Conservation (phyloP, 2,329 filamentous ascomycete genomes). For the Daldinia sp. region DNA sequence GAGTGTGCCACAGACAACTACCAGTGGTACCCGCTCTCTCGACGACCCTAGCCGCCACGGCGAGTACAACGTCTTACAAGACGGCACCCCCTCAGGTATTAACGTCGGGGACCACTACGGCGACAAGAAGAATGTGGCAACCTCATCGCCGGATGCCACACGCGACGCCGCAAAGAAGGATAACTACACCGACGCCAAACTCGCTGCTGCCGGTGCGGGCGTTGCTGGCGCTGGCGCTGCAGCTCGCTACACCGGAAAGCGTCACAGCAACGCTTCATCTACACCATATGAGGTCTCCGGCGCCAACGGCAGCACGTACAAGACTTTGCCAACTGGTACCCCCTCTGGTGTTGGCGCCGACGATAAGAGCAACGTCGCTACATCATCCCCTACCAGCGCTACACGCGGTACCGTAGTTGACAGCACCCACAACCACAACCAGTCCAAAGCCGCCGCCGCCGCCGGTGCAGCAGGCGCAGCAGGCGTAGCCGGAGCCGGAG, state of each 20-base stretch:
- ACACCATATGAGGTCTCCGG: background rate
- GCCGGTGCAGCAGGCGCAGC: slow-evolving; percentile 6
- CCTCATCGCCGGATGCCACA: background rate
- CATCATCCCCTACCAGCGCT: background rate
- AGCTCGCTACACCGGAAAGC: slow-evolving; percentile 4
- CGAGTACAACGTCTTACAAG: slow-evolving; percentile 36
- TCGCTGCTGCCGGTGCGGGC: slow-evolving; percentile 13
- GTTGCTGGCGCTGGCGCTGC: slow-evolving; percentile 7
- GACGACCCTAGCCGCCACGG: slow-evolving; percentile 10
- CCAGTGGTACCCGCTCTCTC: background rate
- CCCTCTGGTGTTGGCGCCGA: background rate
- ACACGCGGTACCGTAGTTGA: background rate
- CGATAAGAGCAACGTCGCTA: background rate
- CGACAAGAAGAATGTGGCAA: background rate
- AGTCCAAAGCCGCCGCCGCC: slow-evolving; percentile 7
- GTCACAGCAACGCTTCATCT: background rate
- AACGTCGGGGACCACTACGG: slow-evolving; percentile 2
- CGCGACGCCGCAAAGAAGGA: background rate
- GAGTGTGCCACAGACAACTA: background rate
- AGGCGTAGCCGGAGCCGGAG: slow-evolving; percentile 11
- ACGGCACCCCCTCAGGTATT: slow-evolving; percentile 40
- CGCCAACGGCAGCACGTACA: background rate
- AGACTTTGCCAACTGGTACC: background rate
- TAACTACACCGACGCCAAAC: slow-evolving; percentile 15
- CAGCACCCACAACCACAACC: slow-evolving; percentile 1